phyloP scores from a whole-genome alignment of 1,139 yeast species.

The Eremothecium sinecaudum region DNA sequence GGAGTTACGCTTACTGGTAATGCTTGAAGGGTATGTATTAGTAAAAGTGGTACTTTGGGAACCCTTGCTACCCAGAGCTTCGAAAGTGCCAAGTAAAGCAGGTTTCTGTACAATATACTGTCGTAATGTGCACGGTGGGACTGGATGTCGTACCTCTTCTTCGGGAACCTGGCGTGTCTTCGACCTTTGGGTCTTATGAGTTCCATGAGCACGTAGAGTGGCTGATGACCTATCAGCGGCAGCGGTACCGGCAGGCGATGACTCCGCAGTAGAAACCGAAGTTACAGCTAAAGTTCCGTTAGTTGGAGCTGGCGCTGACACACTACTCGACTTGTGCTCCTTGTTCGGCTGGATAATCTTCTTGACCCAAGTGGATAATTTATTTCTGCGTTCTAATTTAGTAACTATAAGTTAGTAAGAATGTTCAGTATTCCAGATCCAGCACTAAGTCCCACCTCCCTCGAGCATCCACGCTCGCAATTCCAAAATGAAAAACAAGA shows the following conservation, averaged over 20 bases:
- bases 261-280: too few relatives aligned
- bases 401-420: too few relatives aligned
- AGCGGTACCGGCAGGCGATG: neutral
- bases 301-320: too few relatives aligned
- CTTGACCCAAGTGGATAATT: conserved; percentile 28
- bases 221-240: neutral
- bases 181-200: neutral
- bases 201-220: neutral
- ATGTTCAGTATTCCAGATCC: neutral
- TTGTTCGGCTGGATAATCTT: conserved; percentile 25
- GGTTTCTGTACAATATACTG: neutral
- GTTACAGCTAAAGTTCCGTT: too few relatives aligned
- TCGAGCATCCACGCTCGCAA: too few relatives aligned
- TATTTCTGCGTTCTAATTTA: conserved; percentile 19
- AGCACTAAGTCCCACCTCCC: too few relatives aligned
- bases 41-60: neutral
- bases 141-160: neutral
- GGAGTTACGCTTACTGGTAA: neutral
- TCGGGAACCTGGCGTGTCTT: neutral
- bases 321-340: conserved; percentile 8
- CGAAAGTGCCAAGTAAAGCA: neutral
- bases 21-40: neutral
- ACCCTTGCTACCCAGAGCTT: neutral
- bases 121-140: neutral
- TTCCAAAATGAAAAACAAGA: too few relatives aligned